phyloP scores from a whole-genome alignment of 108 stramenopile species.

The Cyclotella baltica region DNA sequence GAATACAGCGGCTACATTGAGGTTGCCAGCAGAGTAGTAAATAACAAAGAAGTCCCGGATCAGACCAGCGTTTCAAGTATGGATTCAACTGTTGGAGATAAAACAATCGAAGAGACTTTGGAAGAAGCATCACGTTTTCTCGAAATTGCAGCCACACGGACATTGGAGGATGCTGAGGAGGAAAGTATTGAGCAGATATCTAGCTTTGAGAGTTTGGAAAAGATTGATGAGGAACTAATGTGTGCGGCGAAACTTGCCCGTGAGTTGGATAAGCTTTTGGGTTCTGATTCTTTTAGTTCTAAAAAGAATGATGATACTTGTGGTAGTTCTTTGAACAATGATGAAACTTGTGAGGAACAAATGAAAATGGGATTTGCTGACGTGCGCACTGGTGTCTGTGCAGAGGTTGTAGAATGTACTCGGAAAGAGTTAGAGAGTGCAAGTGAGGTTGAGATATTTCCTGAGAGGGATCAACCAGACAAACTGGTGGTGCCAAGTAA shows the following conservation, averaged over 20 bases:
- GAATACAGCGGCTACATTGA: too few relatives aligned
- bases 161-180: background rate
- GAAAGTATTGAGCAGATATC: background rate
- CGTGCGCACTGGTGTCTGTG: too few relatives aligned
- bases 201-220: too few relatives aligned
- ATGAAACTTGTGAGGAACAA: background rate
- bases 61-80: too few relatives aligned
- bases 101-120: background rate
- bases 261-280: slow-evolving; percentile 10
- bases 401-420: too few relatives aligned
- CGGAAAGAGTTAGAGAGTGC: too few relatives aligned
- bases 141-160: background rate
- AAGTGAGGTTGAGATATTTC: too few relatives aligned
- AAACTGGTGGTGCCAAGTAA: too few relatives aligned
- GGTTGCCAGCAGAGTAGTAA: too few relatives aligned
- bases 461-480: too few relatives aligned
- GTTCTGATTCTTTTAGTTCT: background rate
- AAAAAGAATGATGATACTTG: background rate
- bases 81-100: background rate
- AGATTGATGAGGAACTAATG: slow-evolving; percentile 9
- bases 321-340: background rate
- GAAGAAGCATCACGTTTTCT: slow-evolving; percentile 3
- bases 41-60: background rate
- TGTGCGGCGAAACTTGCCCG: slow-evolving; percentile 6
- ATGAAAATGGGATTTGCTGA: too few relatives aligned